Base-by-base conservation (phyloP, 805 yeast genomes). In the Jamesozyma rosinii region DNA sequence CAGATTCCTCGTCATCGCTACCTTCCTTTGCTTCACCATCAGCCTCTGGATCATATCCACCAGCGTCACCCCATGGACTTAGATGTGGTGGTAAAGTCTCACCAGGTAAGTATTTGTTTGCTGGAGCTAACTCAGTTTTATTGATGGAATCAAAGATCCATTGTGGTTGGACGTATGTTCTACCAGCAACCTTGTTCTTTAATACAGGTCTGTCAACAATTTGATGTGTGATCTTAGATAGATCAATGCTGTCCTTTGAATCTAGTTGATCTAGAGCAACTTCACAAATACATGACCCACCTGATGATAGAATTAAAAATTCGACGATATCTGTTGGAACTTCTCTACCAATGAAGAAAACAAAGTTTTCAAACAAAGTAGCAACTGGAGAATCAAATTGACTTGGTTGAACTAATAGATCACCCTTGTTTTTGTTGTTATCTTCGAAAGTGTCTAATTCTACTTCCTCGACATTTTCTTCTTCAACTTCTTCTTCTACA, bases 11-110 rank as follows among this genome's bases (percentile, higher is more conserved):
- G 17, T 58, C 77, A 18, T 62, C 76, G 2, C 56, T 74, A 10
- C 55, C 76, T 11, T 63, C 76, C 15, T 40, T 65, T 5, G 55
- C 66, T 29, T 55, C 72, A 13, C 62, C 55, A 27, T 65, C 65
- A 27, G 76, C 82, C 44, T 73, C 79, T 55, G 98, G 97, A 65
- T 90, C 79, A 67, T 92, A 92, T 43, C 81, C 82, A 54, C 83
- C 87, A 38, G 89, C 76, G 68, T 92, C 98, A 54, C 97, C 97
- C 97, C 98, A 92, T 70, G 98, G 98, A 41, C 95, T 85, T 57
- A 92, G 71, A 66, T 92, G 98, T 31, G 98, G 97, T 37, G 98
- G 98, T 50, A 92, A 72, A 4, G 86, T 70, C 67, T 90, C 97
- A 44, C 98, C 98, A 4, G 96, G 95, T 36, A 94, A 83, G 60